Evolutionary conservation across 495 filamentous ascomycete genomes (phyloP), one percentile per base, ranked within the genome.

Genomic region (Aspergillus conjunctus): DNA sequence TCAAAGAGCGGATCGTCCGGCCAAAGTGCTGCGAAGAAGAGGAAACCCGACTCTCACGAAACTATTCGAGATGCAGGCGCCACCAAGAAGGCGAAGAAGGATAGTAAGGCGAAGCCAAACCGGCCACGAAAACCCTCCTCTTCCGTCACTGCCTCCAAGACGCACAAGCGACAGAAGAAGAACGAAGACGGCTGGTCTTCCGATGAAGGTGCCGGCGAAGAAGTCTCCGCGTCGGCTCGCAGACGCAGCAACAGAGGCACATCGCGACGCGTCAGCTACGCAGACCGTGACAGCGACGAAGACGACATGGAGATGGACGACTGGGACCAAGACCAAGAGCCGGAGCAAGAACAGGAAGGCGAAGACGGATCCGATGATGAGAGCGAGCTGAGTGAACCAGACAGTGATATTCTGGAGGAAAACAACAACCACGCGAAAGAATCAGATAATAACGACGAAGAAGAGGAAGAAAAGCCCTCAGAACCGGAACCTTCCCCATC

Each of bases 231-330:
- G 1, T 61, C 77, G 8, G 63, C 68, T 58, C 78, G 72, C 58
- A 70, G 73, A 63, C 78, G 74, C 60, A 80, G 74, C 59, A 76
- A 71, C 66, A 65, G 77, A 63, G 74, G 73, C 20, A 63, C 59
- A 32, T 62, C 48, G 32, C 68, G 60, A 54, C 58, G 56, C 46
- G 61, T 72, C 65, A 87, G 76, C 59, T 88, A 88, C 64, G 80
- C 76, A 26, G 85, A 88, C 62, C 68, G 78, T 20, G 78, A 81
- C 33, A 84, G 81, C 56, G 81, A 82, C 52, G 81, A 84, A n/a
- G 82, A 84, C 45, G 85, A 87, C 31, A 70, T 76, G 21, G 84
- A 85, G 43, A 79, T 84, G 77, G 71, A 80, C 37, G 63, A 76
- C 44, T 71, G 68, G 73, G 70, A 78, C 15, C 59, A 71, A 11